Conservation (phyloP, 306 rosid genomes). For the Cicer pinnatifidum region DNA sequence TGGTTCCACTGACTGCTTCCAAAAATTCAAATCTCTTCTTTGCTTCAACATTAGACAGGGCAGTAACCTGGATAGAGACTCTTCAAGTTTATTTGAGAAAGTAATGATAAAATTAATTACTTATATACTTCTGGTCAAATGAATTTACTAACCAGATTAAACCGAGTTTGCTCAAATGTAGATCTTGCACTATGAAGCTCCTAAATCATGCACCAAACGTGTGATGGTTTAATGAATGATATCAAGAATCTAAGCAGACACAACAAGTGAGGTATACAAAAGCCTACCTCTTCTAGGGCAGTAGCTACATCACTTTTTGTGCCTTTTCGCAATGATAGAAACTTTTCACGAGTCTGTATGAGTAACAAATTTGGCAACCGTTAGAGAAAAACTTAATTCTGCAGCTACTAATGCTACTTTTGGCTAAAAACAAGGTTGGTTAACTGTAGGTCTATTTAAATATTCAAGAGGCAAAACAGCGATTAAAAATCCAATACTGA, state of each 20-base stretch:
- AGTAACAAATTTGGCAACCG: constrained; percentile 28
- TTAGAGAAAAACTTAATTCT: constrained; percentile 16
- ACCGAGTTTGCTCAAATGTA: constrained; percentile 95
- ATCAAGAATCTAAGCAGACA: constrained; percentile 19
- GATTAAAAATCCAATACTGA: constrained; percentile 30
- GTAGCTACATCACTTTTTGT: constrained; percentile 80
- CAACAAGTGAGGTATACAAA: constrained; percentile 33
- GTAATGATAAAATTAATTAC: constrained; percentile 29
- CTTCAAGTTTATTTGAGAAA: constrained; percentile 39
- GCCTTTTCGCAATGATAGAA: constrained; percentile 90
- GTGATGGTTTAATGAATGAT: constrained; percentile 42
- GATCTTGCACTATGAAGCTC: constrained; percentile 95
- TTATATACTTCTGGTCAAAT: not conserved
- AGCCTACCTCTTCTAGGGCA: constrained; percentile 82
- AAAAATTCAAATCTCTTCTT: constrained; percentile 97
- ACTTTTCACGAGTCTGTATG: constrained; percentile 91
- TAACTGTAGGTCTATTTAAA: not conserved
- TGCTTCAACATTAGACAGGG: constrained; percentile 93
- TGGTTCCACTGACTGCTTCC: constrained; percentile 99
- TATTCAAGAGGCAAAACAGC: not conserved
- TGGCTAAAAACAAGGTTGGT: constrained; percentile 18
- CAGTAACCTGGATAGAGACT: constrained; percentile 73
- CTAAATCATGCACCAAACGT: constrained; percentile 56
- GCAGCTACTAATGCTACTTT: constrained; percentile 9
- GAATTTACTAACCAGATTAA: constrained; percentile 70